Percentiles rank a stretch among this genome's conserved stretches.
Evolutionary conservation across 108 stramenopile species (phyloP).

Genomic region (Cyclotella distinguenda): DNA sequence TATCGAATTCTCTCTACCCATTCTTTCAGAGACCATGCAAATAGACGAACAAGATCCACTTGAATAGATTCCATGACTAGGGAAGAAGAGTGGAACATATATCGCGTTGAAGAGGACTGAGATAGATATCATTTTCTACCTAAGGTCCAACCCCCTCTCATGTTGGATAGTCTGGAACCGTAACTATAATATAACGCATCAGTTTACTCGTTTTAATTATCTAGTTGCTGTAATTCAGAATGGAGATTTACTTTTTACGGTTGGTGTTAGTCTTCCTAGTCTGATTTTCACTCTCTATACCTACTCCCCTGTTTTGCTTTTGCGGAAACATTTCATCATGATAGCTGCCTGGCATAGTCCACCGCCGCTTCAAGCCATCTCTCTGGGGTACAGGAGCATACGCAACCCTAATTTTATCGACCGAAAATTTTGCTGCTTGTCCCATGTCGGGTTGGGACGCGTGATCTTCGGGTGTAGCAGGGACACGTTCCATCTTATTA

Average conservation of each 20-base stretch:
- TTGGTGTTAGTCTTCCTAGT: not conserved
- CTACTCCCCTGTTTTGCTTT: slow-evolving; percentile 1
- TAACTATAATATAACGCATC: no score
- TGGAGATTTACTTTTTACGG: slow-evolving; percentile 1
- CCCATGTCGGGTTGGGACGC: slow-evolving; percentile 48
- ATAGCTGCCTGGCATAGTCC: slow-evolving; percentile 56
- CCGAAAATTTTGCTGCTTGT: slow-evolving; percentile 16
- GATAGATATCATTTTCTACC: slow-evolving; percentile 13
- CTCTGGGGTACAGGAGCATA: slow-evolving; percentile 70
- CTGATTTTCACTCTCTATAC: not conserved
- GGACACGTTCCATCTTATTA: slow-evolving; percentile 12
- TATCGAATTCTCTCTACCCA: no score
- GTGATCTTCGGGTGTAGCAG: slow-evolving; percentile 39
- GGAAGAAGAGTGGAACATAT: no score
- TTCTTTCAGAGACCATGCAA: no score
- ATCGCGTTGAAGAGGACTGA: no score
- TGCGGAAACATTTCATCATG: not conserved
- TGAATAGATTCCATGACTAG: no score
- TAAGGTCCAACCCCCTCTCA: not conserved
- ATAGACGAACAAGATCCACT: no score
- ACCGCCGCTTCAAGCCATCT: slow-evolving; percentile 76
- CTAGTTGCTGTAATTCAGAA: no score
- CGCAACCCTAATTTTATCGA: slow-evolving; percentile 52
- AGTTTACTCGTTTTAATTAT: no score
- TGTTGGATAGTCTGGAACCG: no score